Conservation (phyloP, 2,329 filamentous ascomycete species). For the Diaporthe helianthi region DNA sequence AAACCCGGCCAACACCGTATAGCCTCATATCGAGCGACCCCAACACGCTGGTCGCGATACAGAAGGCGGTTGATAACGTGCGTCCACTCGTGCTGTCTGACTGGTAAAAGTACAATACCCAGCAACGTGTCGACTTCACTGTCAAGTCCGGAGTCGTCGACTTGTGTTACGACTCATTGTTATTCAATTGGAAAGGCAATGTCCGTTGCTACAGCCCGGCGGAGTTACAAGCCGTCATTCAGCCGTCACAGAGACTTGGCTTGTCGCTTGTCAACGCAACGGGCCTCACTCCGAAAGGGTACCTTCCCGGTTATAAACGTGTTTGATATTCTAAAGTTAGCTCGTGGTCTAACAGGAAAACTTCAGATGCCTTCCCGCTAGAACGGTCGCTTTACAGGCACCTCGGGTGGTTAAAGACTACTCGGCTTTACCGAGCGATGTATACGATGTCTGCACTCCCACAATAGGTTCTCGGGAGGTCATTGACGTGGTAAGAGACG, state of each 20-base stretch:
- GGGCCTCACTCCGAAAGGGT: conserved; percentile 19
- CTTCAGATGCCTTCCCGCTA: conserved; percentile 14
- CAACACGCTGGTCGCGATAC: neutral
- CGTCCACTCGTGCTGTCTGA: conserved; percentile 13
- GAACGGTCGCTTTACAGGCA: neutral
- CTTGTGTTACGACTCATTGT: conserved; percentile 65
- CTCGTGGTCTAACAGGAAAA: neutral
- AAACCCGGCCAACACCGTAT: neutral
- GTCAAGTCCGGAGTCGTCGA: conserved; percentile 50
- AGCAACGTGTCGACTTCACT: neutral
- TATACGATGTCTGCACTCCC: conserved; percentile 55
- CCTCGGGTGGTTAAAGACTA: conserved; percentile 39
- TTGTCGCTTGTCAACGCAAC: neutral
- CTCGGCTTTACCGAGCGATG: conserved; percentile 48
- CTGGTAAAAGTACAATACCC: neutral
- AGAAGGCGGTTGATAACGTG: neutral
- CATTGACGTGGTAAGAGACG: conserved; percentile 47
- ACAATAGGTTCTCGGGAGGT: conserved; percentile 53
- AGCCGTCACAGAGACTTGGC: conserved; percentile 41
- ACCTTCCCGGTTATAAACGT: neutral
- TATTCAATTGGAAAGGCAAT: conserved; percentile 68
- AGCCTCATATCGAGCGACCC: conserved; percentile 16
- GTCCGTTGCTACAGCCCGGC: conserved; percentile 57
- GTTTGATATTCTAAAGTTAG: neutral
- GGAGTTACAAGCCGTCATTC: conserved; percentile 50